A percentile compares a stretch with the other conserved stretches of the same genome.
Conservation (phyloP, 441 rosid species). For the Adansonia gregorii region DNA sequence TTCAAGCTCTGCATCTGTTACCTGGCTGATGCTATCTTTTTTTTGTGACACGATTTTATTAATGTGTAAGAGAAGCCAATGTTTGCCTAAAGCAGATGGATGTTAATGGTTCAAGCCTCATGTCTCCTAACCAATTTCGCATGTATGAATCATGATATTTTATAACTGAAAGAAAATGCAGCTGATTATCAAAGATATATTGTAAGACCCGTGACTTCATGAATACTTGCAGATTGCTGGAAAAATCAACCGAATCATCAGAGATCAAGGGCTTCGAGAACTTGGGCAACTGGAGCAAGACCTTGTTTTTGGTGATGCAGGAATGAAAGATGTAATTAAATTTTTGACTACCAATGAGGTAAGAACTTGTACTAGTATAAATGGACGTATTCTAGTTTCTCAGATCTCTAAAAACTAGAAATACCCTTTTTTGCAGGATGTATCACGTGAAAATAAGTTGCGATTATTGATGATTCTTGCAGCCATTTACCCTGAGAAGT, state of each 20-base stretch:
- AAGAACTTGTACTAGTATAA: slow-evolving; percentile 28
- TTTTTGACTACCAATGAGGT: slow-evolving; percentile 79
- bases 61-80: slow-evolving; percentile 14
- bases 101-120: slow-evolving; percentile 9
- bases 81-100: neutral
- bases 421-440: slow-evolving; percentile 58
- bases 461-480: slow-evolving; percentile 92
- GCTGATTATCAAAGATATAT: slow-evolving; percentile 11
- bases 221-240: slow-evolving; percentile 71
- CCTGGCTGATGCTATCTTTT: neutral
- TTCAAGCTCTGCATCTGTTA: slow-evolving; percentile 4
- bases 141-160: slow-evolving; percentile 10
- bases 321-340: slow-evolving; percentile 80
- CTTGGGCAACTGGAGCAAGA: slow-evolving; percentile 98
- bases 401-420: slow-evolving; percentile 8
- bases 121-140: slow-evolving; percentile 16
- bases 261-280: slow-evolving; percentile 80
- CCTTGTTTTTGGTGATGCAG: slow-evolving; percentile 98
- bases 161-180: slow-evolving; percentile 12
- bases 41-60: neutral
- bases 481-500: slow-evolving; percentile 86
- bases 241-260: slow-evolving; percentile 75
- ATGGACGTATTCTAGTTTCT: slow-evolving; percentile 17
- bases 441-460: slow-evolving; percentile 84
- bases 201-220: neutral